A percentile compares a stretch with the other conserved stretches of the same genome.
Conservation (phyloP, 306 rosid genomes). For the Prunus armeniaca region DNA sequence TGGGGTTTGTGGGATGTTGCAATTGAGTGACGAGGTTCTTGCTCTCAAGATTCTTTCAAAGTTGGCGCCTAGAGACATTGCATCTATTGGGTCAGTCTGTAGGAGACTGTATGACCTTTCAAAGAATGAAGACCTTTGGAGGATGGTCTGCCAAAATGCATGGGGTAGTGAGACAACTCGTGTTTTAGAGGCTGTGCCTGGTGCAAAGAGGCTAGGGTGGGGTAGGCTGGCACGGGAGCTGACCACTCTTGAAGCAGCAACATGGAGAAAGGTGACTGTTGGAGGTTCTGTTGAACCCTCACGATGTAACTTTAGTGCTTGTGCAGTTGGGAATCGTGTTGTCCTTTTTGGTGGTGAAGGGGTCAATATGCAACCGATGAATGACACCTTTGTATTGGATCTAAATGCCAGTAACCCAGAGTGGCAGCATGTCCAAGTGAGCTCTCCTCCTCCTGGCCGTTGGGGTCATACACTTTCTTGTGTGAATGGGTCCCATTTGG, state of each 20-base stretch:
- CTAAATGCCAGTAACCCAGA: conserved; percentile 86
- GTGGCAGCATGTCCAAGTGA: conserved; percentile 97
- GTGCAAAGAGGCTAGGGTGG: conserved; percentile 98
- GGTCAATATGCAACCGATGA: conserved; percentile 99
- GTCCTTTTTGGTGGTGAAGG: conserved; percentile 99
- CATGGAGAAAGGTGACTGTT: conserved; percentile 94
- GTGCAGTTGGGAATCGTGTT: conserved; percentile 97
- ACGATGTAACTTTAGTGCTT: conserved; percentile 96
- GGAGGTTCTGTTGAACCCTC: conserved; percentile 97
- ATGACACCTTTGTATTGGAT: conserved; percentile 93
- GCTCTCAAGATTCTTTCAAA: conserved; percentile 87
- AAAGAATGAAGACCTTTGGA: conserved; percentile 91
- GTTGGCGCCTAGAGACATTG: conserved; percentile 94
- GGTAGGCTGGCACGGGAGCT: conserved; percentile 88
- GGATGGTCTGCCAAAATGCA: conserved; percentile 98
- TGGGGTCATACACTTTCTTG: conserved; percentile 99
- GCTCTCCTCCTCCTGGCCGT: conserved; percentile 99
- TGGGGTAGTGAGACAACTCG: conserved; percentile 98
- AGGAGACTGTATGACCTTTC: conserved; percentile 70
- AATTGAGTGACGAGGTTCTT: conserved; percentile 91
- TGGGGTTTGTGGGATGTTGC: conserved; percentile 88
- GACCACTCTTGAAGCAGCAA: conserved; percentile 98
- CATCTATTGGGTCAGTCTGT: conserved; percentile 88
- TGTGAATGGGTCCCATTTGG: conserved; percentile 89
- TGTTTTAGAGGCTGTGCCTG: conserved; percentile 91